Conservation (phyloP, 2,329 filamentous ascomycete species). For the Orbilia quercus region DNA sequence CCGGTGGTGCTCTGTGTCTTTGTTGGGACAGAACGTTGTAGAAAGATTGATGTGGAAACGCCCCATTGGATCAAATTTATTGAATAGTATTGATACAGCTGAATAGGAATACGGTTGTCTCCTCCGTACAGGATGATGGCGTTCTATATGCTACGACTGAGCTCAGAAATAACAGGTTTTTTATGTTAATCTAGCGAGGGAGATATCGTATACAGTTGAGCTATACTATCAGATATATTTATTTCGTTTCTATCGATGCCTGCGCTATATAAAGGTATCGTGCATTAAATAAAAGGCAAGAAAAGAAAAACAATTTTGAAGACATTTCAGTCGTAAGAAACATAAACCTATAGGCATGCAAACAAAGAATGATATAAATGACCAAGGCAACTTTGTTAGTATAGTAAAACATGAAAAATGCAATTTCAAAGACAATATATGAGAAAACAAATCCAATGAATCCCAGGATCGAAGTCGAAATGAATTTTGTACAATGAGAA, state of each 20-base stretch:
- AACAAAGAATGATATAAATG: neutral
- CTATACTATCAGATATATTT: neutral
- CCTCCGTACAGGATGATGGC: no score
- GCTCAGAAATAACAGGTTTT: no score
- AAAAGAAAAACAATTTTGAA: neutral
- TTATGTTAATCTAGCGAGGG: no score
- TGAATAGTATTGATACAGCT: no score
- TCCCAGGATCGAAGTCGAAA: neutral
- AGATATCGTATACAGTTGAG: neutral
- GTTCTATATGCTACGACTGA: no score
- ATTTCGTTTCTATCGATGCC: conserved; percentile 29
- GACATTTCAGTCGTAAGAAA: conserved; percentile 15
- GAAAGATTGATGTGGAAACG: no score
- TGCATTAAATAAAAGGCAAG: conserved; percentile 46
- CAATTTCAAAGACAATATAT: neutral
- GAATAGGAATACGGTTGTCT: no score
- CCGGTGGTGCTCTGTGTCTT: no score
- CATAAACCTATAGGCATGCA: neutral
- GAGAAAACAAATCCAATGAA: neutral
- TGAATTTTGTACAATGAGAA: conserved; percentile 34
- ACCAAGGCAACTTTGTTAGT: neutral
- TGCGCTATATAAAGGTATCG: conserved; percentile 46
- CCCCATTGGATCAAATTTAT: no score
- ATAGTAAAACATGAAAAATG: conserved; percentile 34
- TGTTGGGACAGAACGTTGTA: no score